A percentile compares a stretch with the other conserved stretches of the same genome.
These are phyloP conservation scores for Cladophialophora yegresii DNA, from an alignment of 2,329 filamentous ascomycete genomes.

Conservation along the genomic window DNA sequence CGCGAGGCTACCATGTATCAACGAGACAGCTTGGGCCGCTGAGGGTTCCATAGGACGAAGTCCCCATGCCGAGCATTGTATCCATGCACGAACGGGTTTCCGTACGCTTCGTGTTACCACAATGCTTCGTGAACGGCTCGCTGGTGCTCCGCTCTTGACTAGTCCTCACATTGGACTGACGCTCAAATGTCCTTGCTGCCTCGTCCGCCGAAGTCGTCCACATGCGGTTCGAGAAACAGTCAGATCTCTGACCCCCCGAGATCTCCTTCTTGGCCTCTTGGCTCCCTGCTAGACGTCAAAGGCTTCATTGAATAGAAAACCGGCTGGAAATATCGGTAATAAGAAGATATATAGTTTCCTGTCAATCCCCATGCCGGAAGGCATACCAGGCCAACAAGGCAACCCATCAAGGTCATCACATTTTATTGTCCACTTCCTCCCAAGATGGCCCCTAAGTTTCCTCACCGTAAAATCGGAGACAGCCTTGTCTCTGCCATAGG, in stretches of 20 bases:
- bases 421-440: neutral
- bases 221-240: neutral
- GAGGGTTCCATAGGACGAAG: neutral
- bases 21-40: neutral
- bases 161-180: neutral
- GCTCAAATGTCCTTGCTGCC: neutral
- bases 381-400: neutral
- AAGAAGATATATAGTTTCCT: neutral
- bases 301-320: neutral
- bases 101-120: neutral
- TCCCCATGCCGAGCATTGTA: neutral
- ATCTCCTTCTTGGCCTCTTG: neutral
- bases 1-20: neutral
- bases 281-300: neutral
- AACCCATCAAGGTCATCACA: neutral
- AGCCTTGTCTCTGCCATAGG: slow-evolving; percentile 20
- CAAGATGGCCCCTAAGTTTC: neutral
- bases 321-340: neutral
- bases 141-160: neutral
- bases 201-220: neutral
- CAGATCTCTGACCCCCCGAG: neutral
- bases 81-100: neutral
- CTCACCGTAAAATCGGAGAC: slow-evolving; percentile 18
- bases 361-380: neutral
- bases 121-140: neutral